Conservation (phyloP, 768 basidiomycete species). For the Mrakia frigida region DNA sequence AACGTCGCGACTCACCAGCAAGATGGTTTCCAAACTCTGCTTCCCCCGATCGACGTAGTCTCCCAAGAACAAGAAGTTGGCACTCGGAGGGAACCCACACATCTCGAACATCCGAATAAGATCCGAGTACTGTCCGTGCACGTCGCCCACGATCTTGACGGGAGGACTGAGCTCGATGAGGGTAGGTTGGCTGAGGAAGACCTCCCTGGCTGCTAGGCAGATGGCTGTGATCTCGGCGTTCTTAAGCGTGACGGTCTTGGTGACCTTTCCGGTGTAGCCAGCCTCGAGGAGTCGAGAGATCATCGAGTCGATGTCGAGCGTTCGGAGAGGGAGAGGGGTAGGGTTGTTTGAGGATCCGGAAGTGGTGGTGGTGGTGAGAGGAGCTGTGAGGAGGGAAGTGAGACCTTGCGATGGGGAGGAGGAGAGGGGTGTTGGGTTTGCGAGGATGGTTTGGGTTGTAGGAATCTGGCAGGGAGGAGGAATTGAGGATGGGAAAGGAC, state of each 20-base stretch:
- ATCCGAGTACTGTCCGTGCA: slow-evolving; percentile 98
- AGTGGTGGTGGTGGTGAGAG: slow-evolving; percentile 24
- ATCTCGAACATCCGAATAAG: slow-evolving; percentile 97
- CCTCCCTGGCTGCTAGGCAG: slow-evolving; percentile 90
- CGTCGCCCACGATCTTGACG: slow-evolving; percentile 98
- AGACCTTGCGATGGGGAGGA: slow-evolving; percentile 51
- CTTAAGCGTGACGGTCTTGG: slow-evolving; percentile 83
- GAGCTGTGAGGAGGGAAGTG: slow-evolving; percentile 22
- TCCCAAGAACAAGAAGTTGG: slow-evolving; percentile 97
- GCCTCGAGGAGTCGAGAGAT: slow-evolving; percentile 92
- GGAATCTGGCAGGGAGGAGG: slow-evolving; percentile 50
- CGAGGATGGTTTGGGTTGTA: slow-evolving; percentile 75
- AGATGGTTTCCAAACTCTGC: slow-evolving; percentile 95
- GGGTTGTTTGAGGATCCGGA: slow-evolving; percentile 50
- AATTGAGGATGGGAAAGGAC: not conserved
- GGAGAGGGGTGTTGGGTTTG: slow-evolving; percentile 45
- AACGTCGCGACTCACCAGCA: slow-evolving; percentile 49
- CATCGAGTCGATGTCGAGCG: slow-evolving; percentile 95
- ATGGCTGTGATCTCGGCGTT: slow-evolving; percentile 91
- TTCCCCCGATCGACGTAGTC: slow-evolving; percentile 99
- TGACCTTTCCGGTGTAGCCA: slow-evolving; percentile 96
- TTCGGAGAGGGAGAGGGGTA: slow-evolving; percentile 38
- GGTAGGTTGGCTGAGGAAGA: slow-evolving; percentile 92
- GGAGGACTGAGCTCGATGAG: slow-evolving; percentile 95
- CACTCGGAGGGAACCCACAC: slow-evolving; percentile 96